Conservation (phyloP, 257 asterid species). For the Solanum rostratum region DNA sequence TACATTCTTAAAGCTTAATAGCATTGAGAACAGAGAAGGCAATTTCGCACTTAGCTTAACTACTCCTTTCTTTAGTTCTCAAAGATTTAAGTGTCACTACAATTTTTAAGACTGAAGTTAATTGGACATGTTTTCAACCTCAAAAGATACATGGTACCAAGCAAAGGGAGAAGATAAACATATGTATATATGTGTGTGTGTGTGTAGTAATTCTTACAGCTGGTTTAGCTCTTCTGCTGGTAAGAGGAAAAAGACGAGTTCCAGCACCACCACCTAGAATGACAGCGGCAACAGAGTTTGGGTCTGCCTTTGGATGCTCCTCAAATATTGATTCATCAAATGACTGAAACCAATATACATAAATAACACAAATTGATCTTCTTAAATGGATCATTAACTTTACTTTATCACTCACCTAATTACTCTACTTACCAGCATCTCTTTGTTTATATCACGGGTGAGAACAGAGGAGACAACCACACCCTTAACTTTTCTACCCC, state of each 20-base stretch:
- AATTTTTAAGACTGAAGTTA: neutral
- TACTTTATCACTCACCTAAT: neutral
- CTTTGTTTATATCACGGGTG: slow-evolving; percentile 57
- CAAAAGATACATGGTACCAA: neutral
- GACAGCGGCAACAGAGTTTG: slow-evolving; percentile 65
- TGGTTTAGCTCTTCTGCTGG: slow-evolving; percentile 83
- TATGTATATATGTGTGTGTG: neutral
- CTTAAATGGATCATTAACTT: neutral
- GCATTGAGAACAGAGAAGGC: neutral
- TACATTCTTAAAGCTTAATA: neutral
- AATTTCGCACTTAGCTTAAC: neutral
- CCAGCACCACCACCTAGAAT: slow-evolving; percentile 97
- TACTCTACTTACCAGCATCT: slow-evolving; percentile 32
- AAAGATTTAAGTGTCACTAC: neutral
- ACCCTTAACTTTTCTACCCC: slow-evolving; percentile 22
- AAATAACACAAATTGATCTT: neutral
- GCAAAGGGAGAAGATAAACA: neutral
- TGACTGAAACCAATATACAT: slow-evolving; percentile 27
- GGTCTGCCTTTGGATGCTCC: slow-evolving; percentile 49
- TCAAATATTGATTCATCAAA: slow-evolving; percentile 24
- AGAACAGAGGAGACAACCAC: slow-evolving; percentile 59
- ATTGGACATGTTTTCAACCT: neutral
- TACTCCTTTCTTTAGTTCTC: neutral
- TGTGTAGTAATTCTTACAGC: slow-evolving; percentile 48
- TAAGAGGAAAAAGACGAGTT: slow-evolving; percentile 94